Conservation (phyloP, 2,329 filamentous ascomycete species). For the Dissoconium aciculare region DNA sequence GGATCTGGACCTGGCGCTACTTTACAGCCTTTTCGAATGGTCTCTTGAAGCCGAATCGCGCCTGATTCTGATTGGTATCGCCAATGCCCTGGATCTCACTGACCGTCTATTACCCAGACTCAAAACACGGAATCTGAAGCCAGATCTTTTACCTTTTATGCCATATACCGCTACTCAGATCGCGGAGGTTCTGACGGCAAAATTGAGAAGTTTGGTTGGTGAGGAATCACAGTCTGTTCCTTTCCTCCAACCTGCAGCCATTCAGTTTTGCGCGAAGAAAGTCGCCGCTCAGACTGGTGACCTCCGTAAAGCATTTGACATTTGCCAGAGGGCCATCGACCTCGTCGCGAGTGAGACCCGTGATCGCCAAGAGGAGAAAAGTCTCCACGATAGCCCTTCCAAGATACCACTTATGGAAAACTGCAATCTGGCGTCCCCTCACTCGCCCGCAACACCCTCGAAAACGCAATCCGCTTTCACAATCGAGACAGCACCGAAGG, state of each 20-base stretch:
- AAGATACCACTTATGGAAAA: slow-evolving; percentile 72
- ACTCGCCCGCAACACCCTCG: slow-evolving; percentile 26
- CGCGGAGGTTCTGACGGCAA: slow-evolving; percentile 68
- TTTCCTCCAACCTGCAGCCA: slow-evolving; percentile 84
- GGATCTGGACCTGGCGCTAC: slow-evolving; percentile 70
- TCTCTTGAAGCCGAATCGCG: slow-evolving; percentile 67
- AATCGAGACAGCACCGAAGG: slow-evolving; percentile 66
- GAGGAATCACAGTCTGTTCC: slow-evolving; percentile 42
- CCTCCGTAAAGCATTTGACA: slow-evolving; percentile 85
- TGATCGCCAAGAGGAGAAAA: slow-evolving; percentile 51
- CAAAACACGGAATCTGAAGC: slow-evolving; percentile 83
- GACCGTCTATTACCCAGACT: slow-evolving; percentile 87
- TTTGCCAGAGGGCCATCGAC: slow-evolving; percentile 79
- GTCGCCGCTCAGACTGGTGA: slow-evolving; percentile 90
- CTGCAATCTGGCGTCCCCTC: slow-evolving; percentile 51
- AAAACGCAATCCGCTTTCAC: slow-evolving; percentile 39
- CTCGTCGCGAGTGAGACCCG: slow-evolving; percentile 74
- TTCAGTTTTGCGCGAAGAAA: slow-evolving; percentile 88
- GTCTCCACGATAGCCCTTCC: slow-evolving; percentile 43
- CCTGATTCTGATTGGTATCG: slow-evolving; percentile 78
- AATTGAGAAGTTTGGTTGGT: slow-evolving; percentile 53
- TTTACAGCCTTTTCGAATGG: slow-evolving; percentile 96
- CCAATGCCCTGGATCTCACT: slow-evolving; percentile 88
- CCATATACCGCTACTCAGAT: slow-evolving; percentile 84
- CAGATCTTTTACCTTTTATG: slow-evolving; percentile 75